phyloP scores from a whole-genome alignment of 2,329 filamentous ascomycete species.

The Scedosporium aurantiacum region DNA sequence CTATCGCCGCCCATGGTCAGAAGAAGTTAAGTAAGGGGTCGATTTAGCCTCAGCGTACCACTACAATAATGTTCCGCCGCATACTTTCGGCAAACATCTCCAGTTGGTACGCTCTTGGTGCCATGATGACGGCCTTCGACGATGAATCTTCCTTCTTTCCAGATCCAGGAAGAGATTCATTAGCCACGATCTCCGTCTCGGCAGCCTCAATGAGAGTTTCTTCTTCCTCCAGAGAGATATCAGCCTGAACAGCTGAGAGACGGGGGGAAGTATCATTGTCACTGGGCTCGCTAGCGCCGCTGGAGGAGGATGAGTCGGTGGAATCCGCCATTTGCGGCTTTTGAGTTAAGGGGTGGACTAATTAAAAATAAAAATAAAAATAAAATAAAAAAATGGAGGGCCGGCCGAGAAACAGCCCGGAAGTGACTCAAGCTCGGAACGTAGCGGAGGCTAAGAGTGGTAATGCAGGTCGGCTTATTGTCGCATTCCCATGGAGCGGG shows the following conservation, averaged over 20 bases:
- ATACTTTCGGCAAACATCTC: constrained; percentile 67
- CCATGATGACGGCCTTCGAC: constrained; percentile 20
- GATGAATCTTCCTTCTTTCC: constrained; percentile 18
- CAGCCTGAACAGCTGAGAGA: neutral
- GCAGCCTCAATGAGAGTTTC: neutral
- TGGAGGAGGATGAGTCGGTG: neutral
- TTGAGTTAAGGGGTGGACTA: neutral
- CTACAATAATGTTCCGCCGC: constrained; percentile 59
- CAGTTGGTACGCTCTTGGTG: constrained; percentile 54
- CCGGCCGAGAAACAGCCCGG: neutral
- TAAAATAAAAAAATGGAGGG: neutral
- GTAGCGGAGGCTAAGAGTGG: neutral
- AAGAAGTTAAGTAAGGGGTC: neutral
- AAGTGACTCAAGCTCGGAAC: neutral
- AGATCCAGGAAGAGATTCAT: constrained; percentile 24
- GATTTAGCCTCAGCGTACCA: constrained; percentile 34
- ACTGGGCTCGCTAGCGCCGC: neutral
- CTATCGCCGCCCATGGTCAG: constrained; percentile 25
- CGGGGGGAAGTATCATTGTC: neutral
- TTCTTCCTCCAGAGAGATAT: neutral
- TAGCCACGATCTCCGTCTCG: neutral
- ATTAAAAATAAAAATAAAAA: neutral
- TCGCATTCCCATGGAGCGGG: neutral
- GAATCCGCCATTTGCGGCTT: neutral
- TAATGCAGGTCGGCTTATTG: neutral